Evolutionary conservation across 805 yeast genomes (phyloP).

Genomic region (Wickerhamiella allomyrinae): DNA sequence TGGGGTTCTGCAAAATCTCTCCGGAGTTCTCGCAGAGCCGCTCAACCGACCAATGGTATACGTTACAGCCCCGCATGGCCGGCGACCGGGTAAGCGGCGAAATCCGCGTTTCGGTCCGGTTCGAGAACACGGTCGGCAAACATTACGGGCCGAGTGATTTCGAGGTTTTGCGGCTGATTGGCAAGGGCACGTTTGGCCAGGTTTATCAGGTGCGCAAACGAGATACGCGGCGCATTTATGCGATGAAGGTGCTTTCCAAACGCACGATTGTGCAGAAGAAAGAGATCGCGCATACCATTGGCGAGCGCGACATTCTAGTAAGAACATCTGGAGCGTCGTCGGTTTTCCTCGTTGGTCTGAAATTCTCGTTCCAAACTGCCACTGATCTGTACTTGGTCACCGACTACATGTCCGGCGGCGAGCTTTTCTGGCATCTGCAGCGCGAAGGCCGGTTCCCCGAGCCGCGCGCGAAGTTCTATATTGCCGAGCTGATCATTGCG

Average conservation of each 20-base stretch:
- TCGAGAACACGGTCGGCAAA: conserved; percentile 50
- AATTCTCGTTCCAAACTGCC: conserved; percentile 93
- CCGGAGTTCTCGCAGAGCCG: conserved; percentile 14
- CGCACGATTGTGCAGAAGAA: conserved; percentile 92
- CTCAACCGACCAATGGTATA: conserved; percentile 54
- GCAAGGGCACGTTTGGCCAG: conserved; percentile 96
- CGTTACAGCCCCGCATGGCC: conserved; percentile 53
- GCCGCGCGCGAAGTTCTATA: conserved; percentile 89
- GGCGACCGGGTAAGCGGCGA: conserved; percentile 71
- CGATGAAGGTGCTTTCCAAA: conserved; percentile 92
- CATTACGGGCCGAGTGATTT: conserved; percentile 84
- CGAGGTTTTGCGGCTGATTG: conserved; percentile 76
- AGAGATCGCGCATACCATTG: conserved; percentile 96
- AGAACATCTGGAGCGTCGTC: conserved; percentile 79
- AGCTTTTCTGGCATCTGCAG: conserved; percentile 90
- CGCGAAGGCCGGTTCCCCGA: conserved; percentile 90
- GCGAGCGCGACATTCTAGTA: conserved; percentile 88
- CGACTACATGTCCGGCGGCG: conserved; percentile 98
- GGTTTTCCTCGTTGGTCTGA: conserved; percentile 90
- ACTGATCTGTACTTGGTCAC: conserved; percentile 84
- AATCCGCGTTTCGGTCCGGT: conserved; percentile 61
- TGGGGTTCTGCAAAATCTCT: conserved; percentile 57
- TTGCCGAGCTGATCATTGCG: conserved; percentile 88
- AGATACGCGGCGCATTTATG: conserved; percentile 83
- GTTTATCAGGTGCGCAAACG: conserved; percentile 89